Base-by-base conservation (phyloP, 2,329 filamentous ascomycete genomes). In the Colletotrichum godetiae region DNA sequence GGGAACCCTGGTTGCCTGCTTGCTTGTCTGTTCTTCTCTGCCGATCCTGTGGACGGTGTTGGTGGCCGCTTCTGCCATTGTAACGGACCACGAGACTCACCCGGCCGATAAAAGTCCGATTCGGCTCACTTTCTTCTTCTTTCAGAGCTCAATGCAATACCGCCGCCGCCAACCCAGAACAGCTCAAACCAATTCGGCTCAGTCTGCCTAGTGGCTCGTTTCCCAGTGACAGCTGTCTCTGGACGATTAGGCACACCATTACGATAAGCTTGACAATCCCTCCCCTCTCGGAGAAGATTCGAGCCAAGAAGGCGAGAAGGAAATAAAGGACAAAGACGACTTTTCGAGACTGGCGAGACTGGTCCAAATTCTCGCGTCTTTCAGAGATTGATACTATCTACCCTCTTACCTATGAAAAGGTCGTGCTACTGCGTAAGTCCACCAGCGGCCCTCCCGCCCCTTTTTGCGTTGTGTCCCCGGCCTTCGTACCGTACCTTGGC, bases 401-500 rank as follows among this genome's bases (percentile, higher is more conserved):
- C 22, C 12, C 33, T 59, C 11, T 7, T 19, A 19, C 35, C n/a
- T 19, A 19, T n/a, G 24, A 56, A 27, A 19, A 42, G 37, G 4
- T 29, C 27, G 27, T 37, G 35, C 42, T 61, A n/a, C 52, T 33
- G 33, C 33, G 60, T 55, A 58, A 66, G 67, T 58, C 67, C 42
- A 42, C 65, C 60, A 29, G 24, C 24, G 31, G 65, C 42, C 52
- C 53, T 27, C 59, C 55, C 60, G 37, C 15, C 60, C 60, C 60
- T 56, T 73, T 73, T 70, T 57, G 56, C 55, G 35, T 56, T 73
- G 67, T 24, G 68, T 53, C 59, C 70, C 55, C 53, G 59, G 46
- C 46, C 57, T 59, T 49, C 60, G 27, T 62, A 29, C 46, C 46
- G 29, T 37, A 33, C 49, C 60, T 65, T 70, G 67, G 60, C 70